phyloP scores from a whole-genome alignment of 2,329 filamentous ascomycete species.

The Xylaria sp. region DNA sequence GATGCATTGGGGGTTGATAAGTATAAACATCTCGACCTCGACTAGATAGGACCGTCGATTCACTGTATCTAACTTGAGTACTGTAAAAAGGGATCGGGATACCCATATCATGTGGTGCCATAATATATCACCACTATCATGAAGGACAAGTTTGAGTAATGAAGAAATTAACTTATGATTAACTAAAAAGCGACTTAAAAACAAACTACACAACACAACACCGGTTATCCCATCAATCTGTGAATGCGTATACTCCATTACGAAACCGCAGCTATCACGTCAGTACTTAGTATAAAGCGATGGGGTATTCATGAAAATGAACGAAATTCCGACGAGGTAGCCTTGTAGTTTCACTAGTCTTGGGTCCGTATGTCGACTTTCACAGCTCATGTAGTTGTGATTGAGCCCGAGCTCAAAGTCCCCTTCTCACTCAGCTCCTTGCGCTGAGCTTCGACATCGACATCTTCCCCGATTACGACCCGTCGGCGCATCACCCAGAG shows the following conservation, averaged over 20 bases:
- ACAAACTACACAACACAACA: not conserved
- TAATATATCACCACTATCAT: not conserved
- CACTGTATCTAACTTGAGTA: not conserved
- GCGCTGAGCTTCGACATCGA: not conserved
- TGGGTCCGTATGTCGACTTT: not conserved
- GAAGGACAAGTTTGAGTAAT: not conserved
- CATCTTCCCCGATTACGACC: not conserved
- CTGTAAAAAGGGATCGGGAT: not conserved
- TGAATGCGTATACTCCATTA: not conserved
- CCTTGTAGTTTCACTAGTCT: not conserved
- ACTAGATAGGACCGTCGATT: constrained; percentile 45
- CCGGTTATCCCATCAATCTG: not conserved
- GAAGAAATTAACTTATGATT: not conserved
- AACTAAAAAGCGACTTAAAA: not conserved
- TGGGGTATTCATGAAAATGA: not conserved
- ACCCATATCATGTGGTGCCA: not conserved
- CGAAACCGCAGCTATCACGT: not conserved
- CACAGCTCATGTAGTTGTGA: not conserved
- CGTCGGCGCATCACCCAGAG: constrained; percentile 2
- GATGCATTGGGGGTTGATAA: constrained; percentile 71
- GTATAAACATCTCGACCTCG: constrained; percentile 62
- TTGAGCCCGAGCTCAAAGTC: not conserved
- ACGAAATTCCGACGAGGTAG: not conserved
- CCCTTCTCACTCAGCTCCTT: not conserved
- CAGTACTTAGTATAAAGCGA: not conserved